Percentiles rank a stretch among this genome's conserved stretches.
phyloP scores from a whole-genome alignment of 1,139 yeast genomes.

The Saccharomyces hybrid region DNA sequence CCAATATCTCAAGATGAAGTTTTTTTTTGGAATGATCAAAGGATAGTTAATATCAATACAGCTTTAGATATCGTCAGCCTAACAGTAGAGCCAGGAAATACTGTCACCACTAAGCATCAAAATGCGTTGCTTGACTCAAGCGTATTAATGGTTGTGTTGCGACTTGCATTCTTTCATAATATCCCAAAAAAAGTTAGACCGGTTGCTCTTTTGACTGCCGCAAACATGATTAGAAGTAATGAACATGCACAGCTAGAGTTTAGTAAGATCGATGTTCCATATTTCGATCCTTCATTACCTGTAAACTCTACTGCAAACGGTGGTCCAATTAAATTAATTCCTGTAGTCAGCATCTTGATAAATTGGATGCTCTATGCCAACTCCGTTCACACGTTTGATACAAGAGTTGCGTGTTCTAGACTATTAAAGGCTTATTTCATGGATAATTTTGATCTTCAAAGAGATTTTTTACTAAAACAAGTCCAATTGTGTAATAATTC shows the following conservation, averaged over 20 bases:
- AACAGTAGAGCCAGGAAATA: slow-evolving; percentile 70
- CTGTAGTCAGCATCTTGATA: slow-evolving; percentile 67
- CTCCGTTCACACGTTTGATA: slow-evolving; percentile 77
- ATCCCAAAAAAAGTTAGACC: slow-evolving; percentile 61
- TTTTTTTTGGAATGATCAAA: slow-evolving; percentile 66
- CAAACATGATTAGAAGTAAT: slow-evolving; percentile 66
- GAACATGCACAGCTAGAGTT: slow-evolving; percentile 58
- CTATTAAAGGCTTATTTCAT: slow-evolving; percentile 64
- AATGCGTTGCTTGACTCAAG: slow-evolving; percentile 53
- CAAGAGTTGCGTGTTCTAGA: slow-evolving; percentile 62
- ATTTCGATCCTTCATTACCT: slow-evolving; percentile 75
- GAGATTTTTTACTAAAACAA: slow-evolving; percentile 58
- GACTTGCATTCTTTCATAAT: slow-evolving; percentile 57
- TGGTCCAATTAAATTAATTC: slow-evolving; percentile 29
- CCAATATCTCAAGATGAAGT: slow-evolving; percentile 44
- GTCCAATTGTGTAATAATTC: slow-evolving; percentile 38
- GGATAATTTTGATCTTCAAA: slow-evolving; percentile 56
- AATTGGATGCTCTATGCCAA: slow-evolving; percentile 77
- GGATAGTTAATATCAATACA: slow-evolving; percentile 56
- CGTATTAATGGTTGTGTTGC: slow-evolving; percentile 55
- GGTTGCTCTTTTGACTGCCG: slow-evolving; percentile 62
- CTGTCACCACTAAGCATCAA: slow-evolving; percentile 57
- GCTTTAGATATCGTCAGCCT: slow-evolving; percentile 67
- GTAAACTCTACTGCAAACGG: slow-evolving; percentile 20
- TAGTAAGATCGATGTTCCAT: slow-evolving; percentile 83